Conservation (phyloP, 257 asterid species). For the Apocynum venetum region DNA sequence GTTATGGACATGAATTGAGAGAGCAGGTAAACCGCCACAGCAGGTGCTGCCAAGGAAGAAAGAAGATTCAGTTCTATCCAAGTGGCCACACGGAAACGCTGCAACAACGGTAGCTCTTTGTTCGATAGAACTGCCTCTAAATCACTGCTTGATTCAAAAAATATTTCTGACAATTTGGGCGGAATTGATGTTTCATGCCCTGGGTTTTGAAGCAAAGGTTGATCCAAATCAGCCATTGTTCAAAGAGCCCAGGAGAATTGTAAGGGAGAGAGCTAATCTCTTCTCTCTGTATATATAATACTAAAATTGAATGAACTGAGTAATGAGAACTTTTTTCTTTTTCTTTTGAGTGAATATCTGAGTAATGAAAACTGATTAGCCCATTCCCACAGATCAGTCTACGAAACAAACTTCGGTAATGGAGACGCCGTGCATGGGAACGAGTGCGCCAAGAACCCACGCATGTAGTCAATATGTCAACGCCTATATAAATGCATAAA, state of each 20-base stretch:
- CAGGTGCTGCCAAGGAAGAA: slow-evolving; percentile 23
- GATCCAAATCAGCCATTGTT: neutral
- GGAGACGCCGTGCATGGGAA: too few species aligned
- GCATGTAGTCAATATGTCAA: too few species aligned
- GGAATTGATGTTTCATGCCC: neutral
- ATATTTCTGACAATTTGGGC: neutral
- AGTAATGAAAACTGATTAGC: too few species aligned
- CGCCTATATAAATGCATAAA: too few species aligned
- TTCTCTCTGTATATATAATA: too few species aligned
- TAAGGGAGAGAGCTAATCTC: too few species aligned
- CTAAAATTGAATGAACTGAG: too few species aligned
- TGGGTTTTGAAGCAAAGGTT: slow-evolving; percentile 8
- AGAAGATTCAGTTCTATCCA: slow-evolving; percentile 27
- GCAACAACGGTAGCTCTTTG: slow-evolving; percentile 6
- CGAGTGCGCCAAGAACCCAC: too few species aligned
- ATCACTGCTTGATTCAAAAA: slow-evolving; percentile 12
- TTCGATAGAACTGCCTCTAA: slow-evolving; percentile 13
- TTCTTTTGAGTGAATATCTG: too few species aligned
- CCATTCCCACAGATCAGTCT: too few species aligned
- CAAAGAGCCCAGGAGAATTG: neutral
- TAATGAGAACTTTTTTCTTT: too few species aligned
- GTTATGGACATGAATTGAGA: slow-evolving; percentile 28
- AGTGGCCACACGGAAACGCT: slow-evolving; percentile 12
- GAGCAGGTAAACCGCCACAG: slow-evolving; percentile 27
- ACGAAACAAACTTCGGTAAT: too few species aligned